Evolutionary conservation across 2,329 filamentous ascomycete genomes (phyloP).

Genomic region (Xylaria sp.): DNA sequence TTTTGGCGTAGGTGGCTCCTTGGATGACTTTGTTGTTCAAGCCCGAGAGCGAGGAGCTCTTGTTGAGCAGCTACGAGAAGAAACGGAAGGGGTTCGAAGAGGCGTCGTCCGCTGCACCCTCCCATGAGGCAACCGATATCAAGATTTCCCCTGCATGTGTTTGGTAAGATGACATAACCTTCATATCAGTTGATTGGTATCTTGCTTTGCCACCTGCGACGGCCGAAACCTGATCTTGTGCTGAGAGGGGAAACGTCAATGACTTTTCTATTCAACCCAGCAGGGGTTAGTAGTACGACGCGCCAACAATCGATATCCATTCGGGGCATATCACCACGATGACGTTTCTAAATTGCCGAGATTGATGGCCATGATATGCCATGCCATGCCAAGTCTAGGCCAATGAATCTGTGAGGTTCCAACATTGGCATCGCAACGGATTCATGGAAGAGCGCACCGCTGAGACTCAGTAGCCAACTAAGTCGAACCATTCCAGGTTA

Average conservation of each 20-base stretch:
- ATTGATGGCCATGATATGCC: not conserved
- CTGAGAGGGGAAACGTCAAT: not conserved
- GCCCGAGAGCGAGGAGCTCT: constrained; percentile 60
- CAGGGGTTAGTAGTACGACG: not conserved
- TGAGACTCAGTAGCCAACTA: not conserved
- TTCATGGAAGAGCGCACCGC: not conserved
- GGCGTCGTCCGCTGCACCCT: constrained; percentile 67
- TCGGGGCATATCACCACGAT: not conserved
- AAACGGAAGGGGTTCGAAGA: constrained; percentile 69
- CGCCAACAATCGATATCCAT: not conserved
- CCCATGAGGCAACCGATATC: constrained; percentile 31
- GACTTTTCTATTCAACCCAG: not conserved
- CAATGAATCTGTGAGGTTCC: not conserved
- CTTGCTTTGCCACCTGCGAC: not conserved
- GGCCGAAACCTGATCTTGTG: not conserved
- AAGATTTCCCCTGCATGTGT: constrained; percentile 5
- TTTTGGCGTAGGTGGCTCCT: constrained; percentile 84
- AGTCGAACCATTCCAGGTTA: constrained; percentile 5
- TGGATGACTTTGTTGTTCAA: constrained; percentile 75
- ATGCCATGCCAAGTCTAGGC: not conserved
- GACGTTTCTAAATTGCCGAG: not conserved
- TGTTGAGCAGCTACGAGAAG: constrained; percentile 65
- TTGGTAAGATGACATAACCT: not conserved
- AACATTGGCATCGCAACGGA: not conserved
- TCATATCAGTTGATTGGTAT: not conserved